These are phyloP conservation scores for Flagelloscypha sp. DNA, from an alignment of 768 basidiomycete genomes.

Conservation along the genomic window DNA sequence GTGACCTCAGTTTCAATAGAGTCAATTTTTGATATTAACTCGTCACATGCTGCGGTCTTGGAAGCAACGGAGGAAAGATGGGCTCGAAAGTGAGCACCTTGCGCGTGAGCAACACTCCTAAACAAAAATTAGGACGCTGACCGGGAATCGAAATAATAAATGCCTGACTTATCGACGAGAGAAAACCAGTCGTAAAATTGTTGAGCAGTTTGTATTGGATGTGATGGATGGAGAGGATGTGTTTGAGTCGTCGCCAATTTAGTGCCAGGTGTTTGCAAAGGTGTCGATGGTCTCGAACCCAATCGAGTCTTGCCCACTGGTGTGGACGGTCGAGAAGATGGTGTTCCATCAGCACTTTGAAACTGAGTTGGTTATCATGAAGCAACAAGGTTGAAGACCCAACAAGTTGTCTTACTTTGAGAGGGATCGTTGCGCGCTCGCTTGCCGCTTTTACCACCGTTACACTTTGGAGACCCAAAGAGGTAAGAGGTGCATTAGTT, in stretches of 20 bases:
- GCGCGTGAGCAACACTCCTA: slow-evolving; percentile 90
- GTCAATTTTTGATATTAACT: slow-evolving; percentile 61
- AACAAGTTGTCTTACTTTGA: slow-evolving; percentile 51
- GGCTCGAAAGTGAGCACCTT: slow-evolving; percentile 86
- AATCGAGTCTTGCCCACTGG: slow-evolving; percentile 29
- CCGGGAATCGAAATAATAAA: too few species aligned
- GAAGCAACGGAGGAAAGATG: slow-evolving; percentile 71
- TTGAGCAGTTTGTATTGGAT: slow-evolving; percentile 82
- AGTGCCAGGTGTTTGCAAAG: slow-evolving; percentile 22
- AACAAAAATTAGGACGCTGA: too few species aligned
- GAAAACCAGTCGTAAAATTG: slow-evolving; percentile 98
- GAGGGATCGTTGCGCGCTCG: slow-evolving; percentile 56
- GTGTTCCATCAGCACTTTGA: slow-evolving; percentile 19
- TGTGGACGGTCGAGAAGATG: slow-evolving; percentile 30
- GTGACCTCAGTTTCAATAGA: slow-evolving; percentile 68
- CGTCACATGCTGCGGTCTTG: slow-evolving; percentile 73
- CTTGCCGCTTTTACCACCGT: slow-evolving; percentile 51
- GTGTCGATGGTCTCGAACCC: slow-evolving; percentile 22
- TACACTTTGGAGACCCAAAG: slow-evolving; percentile 62
- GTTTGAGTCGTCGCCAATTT: slow-evolving; percentile 15
- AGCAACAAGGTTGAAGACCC: slow-evolving; percentile 3
- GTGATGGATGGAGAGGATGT: slow-evolving; percentile 63
- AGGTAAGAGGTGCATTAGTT: slow-evolving; percentile 63
- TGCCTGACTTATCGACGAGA: slow-evolving; percentile 75
- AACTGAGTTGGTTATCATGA: slow-evolving; percentile 16